These are phyloP conservation scores for Lepraria neglecta DNA, from an alignment of 495 filamentous ascomycete genomes.

Conservation along the genomic window DNA sequence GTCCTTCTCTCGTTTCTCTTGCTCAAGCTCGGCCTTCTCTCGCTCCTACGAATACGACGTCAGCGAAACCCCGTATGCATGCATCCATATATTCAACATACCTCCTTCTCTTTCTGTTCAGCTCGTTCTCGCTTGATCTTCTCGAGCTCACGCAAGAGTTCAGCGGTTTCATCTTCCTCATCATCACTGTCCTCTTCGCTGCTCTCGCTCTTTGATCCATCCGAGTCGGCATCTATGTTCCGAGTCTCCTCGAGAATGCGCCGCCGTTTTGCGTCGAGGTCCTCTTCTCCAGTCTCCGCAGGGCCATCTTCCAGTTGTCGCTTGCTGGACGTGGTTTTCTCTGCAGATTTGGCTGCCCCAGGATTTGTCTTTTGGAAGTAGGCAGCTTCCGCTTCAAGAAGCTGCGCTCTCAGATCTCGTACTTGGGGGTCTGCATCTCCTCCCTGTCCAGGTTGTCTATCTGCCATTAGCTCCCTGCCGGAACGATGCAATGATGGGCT, in stretches of 20 bases:
- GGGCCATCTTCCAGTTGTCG: slow-evolving; percentile 55
- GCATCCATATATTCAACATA: slow-evolving; percentile 27
- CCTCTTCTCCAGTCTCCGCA: slow-evolving; percentile 50
- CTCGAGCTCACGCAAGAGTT: slow-evolving; percentile 84
- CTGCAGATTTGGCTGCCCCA: slow-evolving; percentile 36
- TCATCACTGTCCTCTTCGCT: slow-evolving; percentile 71
- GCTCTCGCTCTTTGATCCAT: slow-evolving; percentile 60
- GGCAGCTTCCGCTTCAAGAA: slow-evolving; percentile 78
- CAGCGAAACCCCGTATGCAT: neutral
- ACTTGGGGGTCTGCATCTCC: slow-evolving; percentile 64
- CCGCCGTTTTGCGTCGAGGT: slow-evolving; percentile 75
- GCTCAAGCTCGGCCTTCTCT: slow-evolving; percentile 67
- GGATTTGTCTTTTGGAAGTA: slow-evolving; percentile 75
- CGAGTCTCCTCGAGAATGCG: slow-evolving; percentile 82
- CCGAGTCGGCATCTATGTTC: slow-evolving; percentile 87
- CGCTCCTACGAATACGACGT: slow-evolving; percentile 48
- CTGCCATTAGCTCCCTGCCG: slow-evolving; percentile 16
- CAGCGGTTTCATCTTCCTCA: slow-evolving; percentile 85
- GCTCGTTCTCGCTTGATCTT: slow-evolving; percentile 88
- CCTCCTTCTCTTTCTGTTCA: slow-evolving; percentile 79
- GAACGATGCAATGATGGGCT: slow-evolving; percentile 10
- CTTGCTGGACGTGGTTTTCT: slow-evolving; percentile 48
- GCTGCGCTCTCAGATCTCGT: slow-evolving; percentile 85
- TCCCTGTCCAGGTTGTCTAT: slow-evolving; percentile 80
- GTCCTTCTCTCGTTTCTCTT: slow-evolving; percentile 76